A percentile compares a stretch with the other conserved stretches of the same genome.
These are phyloP conservation scores for Microdochium paspali DNA, from an alignment of 2,329 filamentous ascomycete genomes.

Conservation along the genomic window DNA sequence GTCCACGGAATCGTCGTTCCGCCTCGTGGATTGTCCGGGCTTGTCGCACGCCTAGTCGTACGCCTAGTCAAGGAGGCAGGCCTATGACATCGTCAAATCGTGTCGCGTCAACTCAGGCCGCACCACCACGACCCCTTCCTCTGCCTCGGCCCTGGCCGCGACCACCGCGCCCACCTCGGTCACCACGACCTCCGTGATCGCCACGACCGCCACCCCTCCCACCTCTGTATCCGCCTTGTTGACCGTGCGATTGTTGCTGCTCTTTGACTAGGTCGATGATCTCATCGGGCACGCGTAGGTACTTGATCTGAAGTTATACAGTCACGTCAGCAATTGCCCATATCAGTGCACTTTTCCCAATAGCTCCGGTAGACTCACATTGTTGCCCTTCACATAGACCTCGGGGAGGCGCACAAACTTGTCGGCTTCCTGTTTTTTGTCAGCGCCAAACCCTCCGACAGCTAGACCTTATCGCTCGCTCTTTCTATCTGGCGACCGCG, in stretches of 20 bases:
- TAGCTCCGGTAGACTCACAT: slow-evolving; percentile 49
- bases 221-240: slow-evolving; percentile 53
- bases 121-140: slow-evolving; percentile 26
- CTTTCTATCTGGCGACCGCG: neutral
- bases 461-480: neutral
- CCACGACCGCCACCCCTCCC: slow-evolving; percentile 52
- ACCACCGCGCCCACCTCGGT: slow-evolving; percentile 45
- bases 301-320: slow-evolving; percentile 69
- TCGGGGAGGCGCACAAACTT: slow-evolving; percentile 88
- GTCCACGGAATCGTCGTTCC: too few relatives aligned
- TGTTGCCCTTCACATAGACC: slow-evolving; percentile 95
- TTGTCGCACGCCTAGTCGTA: too few relatives aligned
- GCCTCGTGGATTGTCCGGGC: too few relatives aligned
- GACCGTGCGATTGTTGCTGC: slow-evolving; percentile 59
- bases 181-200: slow-evolving; percentile 46
- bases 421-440: slow-evolving; percentile 64
- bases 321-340: slow-evolving; percentile 10
- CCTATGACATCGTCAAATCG: too few relatives aligned
- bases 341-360: slow-evolving; percentile 1
- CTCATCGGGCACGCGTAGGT: slow-evolving; percentile 90
- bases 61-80: too few relatives aligned
- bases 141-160: slow-evolving; percentile 40
- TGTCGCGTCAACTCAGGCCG: neutral
- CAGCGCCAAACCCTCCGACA: slow-evolving; percentile 7
- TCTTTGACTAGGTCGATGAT: slow-evolving; percentile 93